phyloP scores from a whole-genome alignment of 2,329 filamentous ascomycete species.

The Talaromyces albobiverticillius region DNA sequence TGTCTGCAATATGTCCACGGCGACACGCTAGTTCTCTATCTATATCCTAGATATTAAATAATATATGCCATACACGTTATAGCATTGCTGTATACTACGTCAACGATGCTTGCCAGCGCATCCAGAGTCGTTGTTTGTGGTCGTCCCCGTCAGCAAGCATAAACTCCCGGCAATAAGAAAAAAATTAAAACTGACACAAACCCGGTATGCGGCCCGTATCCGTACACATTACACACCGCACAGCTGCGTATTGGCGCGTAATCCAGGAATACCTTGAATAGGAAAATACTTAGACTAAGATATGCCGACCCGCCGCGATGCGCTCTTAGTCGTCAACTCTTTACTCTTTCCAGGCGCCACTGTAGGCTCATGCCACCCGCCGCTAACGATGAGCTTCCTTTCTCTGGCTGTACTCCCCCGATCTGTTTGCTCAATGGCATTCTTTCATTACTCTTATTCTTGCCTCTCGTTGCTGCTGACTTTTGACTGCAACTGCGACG shows the following conservation, averaged over 20 bases:
- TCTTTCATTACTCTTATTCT: neutral
- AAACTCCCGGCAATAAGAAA: no score
- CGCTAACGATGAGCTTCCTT: neutral
- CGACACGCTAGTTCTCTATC: no score
- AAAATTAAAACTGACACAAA: no score
- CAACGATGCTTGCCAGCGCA: no score
- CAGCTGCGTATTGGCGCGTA: neutral
- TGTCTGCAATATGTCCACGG: no score
- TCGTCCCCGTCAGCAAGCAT: no score
- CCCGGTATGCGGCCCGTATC: no score
- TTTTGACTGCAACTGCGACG: neutral
- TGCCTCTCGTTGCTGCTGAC: neutral
- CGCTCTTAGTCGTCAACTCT: no score
- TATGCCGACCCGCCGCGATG: neutral
- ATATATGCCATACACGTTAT: no score
- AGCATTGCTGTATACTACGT: no score
- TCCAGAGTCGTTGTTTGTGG: no score
- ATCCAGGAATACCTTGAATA: slow-evolving; percentile 12
- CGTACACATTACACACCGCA: neutral
- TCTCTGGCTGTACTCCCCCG: slow-evolving; percentile 5
- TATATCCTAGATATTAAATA: no score
- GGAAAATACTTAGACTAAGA: slow-evolving; percentile 17
- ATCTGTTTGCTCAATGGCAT: slow-evolving; percentile 11
- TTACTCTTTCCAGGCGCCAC: slow-evolving; percentile 10
- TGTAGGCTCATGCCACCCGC: neutral